Conservation (phyloP, 192 early-diverging fungal species). For the Entomortierella lignicola region DNA sequence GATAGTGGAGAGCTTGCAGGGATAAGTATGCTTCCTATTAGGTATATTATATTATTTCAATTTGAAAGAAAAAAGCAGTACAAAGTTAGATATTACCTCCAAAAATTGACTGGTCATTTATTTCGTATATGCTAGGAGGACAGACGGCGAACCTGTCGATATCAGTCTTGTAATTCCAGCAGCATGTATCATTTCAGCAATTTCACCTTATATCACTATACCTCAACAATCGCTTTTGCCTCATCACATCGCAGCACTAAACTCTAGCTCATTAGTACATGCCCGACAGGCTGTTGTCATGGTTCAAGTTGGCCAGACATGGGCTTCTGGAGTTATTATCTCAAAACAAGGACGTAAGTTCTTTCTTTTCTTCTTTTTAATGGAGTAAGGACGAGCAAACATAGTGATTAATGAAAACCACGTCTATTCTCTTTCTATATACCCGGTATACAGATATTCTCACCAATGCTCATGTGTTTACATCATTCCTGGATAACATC, state of each 20-base stretch:
- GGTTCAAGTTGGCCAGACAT: slow-evolving; percentile 53
- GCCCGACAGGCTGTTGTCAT: slow-evolving; percentile 52
- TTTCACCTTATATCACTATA: slow-evolving; percentile 32
- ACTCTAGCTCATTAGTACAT: slow-evolving; percentile 25
- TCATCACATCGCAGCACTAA: slow-evolving; percentile 32
- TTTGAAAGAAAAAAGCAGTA: neutral
- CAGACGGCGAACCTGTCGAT: slow-evolving; percentile 55
- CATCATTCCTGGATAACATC: slow-evolving; percentile 50
- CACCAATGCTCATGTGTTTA: slow-evolving; percentile 55
- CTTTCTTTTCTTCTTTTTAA: slow-evolving; percentile 3
- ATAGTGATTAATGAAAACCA: too few relatives aligned
- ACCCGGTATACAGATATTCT: slow-evolving; percentile 44
- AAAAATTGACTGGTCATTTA: neutral
- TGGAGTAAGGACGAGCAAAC: too few relatives aligned
- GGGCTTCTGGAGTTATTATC: slow-evolving; percentile 53
- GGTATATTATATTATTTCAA: slow-evolving; percentile 9
- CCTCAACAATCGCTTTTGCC: slow-evolving; percentile 26
- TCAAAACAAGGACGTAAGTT: slow-evolving; percentile 55
- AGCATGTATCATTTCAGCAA: slow-evolving; percentile 43
- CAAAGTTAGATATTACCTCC: too few relatives aligned
- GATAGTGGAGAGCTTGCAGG: slow-evolving; percentile 50
- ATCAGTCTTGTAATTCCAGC: slow-evolving; percentile 52
- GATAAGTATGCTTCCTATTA: slow-evolving; percentile 49
- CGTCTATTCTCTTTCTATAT: neutral
- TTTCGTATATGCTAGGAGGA: slow-evolving; percentile 30